Evolutionary conservation across 352 stramenopile genomes (phyloP), one percentile per base, ranked within the genome.

Genomic region (Phytophthora constricta): DNA sequence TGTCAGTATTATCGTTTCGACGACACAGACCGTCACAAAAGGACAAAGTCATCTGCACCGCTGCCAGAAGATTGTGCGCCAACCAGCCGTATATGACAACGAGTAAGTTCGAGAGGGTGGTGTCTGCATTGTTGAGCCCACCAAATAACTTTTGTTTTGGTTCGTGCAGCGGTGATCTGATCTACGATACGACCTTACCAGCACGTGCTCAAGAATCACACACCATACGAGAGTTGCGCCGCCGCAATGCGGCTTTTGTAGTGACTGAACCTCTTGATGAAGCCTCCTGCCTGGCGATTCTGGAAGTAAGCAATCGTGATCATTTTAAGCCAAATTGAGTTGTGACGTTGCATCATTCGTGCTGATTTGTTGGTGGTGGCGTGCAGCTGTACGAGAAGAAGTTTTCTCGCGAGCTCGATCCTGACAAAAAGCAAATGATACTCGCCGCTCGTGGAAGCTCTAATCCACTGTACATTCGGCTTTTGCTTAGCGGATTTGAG

Each of bases 1-100:
- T n/a, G 82, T 95, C 9, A 79, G 84, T 1, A 87, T 93, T 61
- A 82, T 95, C 39, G 73, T 92, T 23, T 93, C 87, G 8, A 82
- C 85, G 5, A 91, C 79, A 3, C 80, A 87, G 46, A 63, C 58
- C 0, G 59, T 45, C 5, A 28, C 26, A 41, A 59, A 75, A 37
- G 70, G 76, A 39, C 72, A 31, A 23, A 67, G 58, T 7, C 51
- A 74, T 25, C 48, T 92, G 7, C 58, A 73, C 43, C 69, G 71
- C 55, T 89, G 82, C 39, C 68, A 69, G 23, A 68, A 65, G 39
- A 72, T 84, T 37, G 55, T 41, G 1, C 86, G 84, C 37, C 86
- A 88, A 33, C 74, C 80, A 11, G 84, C 79, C 39, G 65, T 72
- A 4, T 90, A 87, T 55, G 86, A 95, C 51, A 72, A 52, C 39